Percentiles rank a stretch among this genome's conserved stretches.
Conservation (phyloP, 1,139 yeast genomes). For the Debaryomyces coudertii region DNA sequence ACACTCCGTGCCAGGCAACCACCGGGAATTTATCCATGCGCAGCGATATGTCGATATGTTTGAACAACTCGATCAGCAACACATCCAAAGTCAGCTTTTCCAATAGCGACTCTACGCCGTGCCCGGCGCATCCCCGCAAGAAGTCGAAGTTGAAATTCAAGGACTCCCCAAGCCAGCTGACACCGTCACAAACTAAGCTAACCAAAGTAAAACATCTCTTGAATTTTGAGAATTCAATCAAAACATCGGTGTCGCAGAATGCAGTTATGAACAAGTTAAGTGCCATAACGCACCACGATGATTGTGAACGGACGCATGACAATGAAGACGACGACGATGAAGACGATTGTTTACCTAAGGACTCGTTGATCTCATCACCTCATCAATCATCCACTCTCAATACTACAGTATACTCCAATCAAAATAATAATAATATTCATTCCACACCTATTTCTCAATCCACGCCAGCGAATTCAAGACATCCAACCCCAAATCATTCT, state of each 20-base stretch:
- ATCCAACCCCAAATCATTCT: slow-evolving; percentile 25
- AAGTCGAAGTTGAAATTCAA: slow-evolving; percentile 31
- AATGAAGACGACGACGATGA: slow-evolving; percentile 15
- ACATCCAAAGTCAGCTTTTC: slow-evolving; percentile 30
- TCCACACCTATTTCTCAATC: slow-evolving; percentile 40
- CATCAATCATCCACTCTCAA: slow-evolving; percentile 10
- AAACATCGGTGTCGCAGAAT: slow-evolving; percentile 19
- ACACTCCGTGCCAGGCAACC: slow-evolving; percentile 21
- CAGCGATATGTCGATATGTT: slow-evolving; percentile 10
- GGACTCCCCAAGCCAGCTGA: slow-evolving; percentile 11
- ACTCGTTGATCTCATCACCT: slow-evolving; percentile 11
- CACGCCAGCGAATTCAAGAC: slow-evolving; percentile 37
- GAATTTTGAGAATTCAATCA: slow-evolving; percentile 30
- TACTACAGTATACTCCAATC: slow-evolving; percentile 14
- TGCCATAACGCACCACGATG: slow-evolving; percentile 16
- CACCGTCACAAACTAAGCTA: slow-evolving; percentile 18
- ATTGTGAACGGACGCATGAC: slow-evolving; percentile 12
- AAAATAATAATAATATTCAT: slow-evolving; percentile 12
- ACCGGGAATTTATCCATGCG: neutral
- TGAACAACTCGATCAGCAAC: slow-evolving; percentile 10
- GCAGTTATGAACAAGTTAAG: slow-evolving; percentile 15
- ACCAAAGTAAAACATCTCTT: slow-evolving; percentile 22
- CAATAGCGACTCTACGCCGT: slow-evolving; percentile 38
- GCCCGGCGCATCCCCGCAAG: slow-evolving; percentile 38
- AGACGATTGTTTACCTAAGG: slow-evolving; percentile 9